Percentiles rank a stretch among this genome's conserved stretches.
phyloP scores from a whole-genome alignment of 2,329 filamentous ascomycete genomes.

The Aspergillus pseudoglaucus region DNA sequence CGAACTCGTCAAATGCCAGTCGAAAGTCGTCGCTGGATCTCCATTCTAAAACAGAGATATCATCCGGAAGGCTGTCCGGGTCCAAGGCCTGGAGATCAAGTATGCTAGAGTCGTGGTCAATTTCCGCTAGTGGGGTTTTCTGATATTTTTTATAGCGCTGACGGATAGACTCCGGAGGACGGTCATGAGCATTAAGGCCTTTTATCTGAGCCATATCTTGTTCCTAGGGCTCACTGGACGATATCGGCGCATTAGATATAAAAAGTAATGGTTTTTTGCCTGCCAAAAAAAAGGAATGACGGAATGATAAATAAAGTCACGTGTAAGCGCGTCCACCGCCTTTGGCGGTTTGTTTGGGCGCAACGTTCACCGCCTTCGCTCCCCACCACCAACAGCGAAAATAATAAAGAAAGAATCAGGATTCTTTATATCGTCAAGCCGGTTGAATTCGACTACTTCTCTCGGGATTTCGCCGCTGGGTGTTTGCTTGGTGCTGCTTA shows the following conservation, averaged over 20 bases:
- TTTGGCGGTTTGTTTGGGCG: conserved; percentile 19
- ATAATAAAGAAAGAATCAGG: conserved; percentile 16
- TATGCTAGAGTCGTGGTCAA: conserved; percentile 52
- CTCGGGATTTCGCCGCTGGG: conserved; percentile 1
- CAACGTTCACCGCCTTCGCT: conserved; percentile 39
- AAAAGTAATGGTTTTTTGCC: no score
- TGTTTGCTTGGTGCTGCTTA: not conserved
- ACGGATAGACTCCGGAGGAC: conserved; percentile 65
- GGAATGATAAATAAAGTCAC: conserved; percentile 4
- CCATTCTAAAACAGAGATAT: conserved; percentile 22
- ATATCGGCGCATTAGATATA: conserved; percentile 8
- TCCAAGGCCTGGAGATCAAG: conserved; percentile 47
- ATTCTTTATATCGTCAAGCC: not conserved
- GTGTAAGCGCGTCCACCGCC: conserved; percentile 25
- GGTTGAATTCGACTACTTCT: not conserved
- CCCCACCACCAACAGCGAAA: conserved; percentile 35
- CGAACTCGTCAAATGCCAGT: conserved; percentile 27
- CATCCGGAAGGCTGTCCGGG: conserved; percentile 20
- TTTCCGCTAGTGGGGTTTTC: conserved; percentile 48
- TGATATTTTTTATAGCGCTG: conserved; percentile 69
- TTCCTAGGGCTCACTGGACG: no score
- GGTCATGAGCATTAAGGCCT: conserved; percentile 66
- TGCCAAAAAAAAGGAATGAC: not conserved
- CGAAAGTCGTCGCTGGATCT: conserved; percentile 23
- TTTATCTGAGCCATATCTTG: conserved; percentile 27